Percentiles rank a stretch among this genome's conserved stretches.
phyloP scores from a whole-genome alignment of 2,329 filamentous ascomycete genomes.

The Clarireedia paspali region DNA sequence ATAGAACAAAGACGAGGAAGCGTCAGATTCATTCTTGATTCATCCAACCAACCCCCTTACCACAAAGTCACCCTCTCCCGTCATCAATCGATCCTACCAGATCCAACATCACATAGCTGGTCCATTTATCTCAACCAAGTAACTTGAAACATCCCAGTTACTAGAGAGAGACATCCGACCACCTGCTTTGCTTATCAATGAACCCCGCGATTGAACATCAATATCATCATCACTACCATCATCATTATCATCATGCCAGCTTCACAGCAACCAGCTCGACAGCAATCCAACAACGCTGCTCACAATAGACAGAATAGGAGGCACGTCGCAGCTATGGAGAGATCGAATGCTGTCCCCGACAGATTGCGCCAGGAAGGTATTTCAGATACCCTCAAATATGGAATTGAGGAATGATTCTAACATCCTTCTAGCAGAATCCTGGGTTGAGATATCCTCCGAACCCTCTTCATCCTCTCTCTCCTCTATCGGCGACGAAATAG shows the following conservation, averaged over 20 bases:
- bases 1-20: not conserved
- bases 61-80: no score
- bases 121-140: not conserved
- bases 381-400: not conserved
- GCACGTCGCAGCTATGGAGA: constrained; percentile 8
- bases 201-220: not conserved
- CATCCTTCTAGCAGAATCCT: constrained; percentile 62
- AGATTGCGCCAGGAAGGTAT: constrained; percentile 26
- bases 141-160: not conserved
- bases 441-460: constrained; percentile 89
- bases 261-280: constrained; percentile 4
- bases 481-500: constrained; percentile 77
- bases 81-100: not conserved
- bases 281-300: constrained; percentile 1
- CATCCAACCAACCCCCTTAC: not conserved
- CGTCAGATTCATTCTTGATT: not conserved
- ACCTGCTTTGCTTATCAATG: not conserved
- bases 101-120: not conserved
- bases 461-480: constrained; percentile 91
- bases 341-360: constrained; percentile 15
- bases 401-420: not conserved
- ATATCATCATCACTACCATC: constrained; percentile 2
- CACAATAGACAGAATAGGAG: constrained; percentile 3
- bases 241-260: constrained; percentile 10
- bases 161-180: constrained; percentile 1